phyloP scores from a whole-genome alignment of 306 rosid species.

The Boehmeria nivea region DNA sequence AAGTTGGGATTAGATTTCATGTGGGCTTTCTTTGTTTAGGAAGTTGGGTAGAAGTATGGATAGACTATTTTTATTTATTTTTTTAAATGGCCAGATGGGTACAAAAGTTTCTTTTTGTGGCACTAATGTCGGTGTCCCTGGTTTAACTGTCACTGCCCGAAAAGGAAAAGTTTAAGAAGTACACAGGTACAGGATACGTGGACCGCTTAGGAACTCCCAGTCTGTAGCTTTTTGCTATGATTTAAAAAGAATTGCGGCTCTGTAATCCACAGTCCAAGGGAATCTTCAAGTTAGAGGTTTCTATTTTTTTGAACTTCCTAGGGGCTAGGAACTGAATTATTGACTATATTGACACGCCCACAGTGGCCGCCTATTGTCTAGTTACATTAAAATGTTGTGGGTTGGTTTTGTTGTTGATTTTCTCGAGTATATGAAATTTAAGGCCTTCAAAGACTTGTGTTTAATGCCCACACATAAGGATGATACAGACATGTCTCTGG shows the following conservation, averaged over 20 bases:
- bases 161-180: constrained; percentile 11
- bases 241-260: constrained; percentile 4
- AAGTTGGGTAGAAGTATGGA: constrained; percentile 23
- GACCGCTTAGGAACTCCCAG: constrained; percentile 6
- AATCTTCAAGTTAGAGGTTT: background rate
- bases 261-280: background rate
- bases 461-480: too few species aligned
- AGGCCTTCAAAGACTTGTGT: too few species aligned
- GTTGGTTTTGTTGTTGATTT: too few species aligned
- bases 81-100: constrained; percentile 3
- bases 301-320: too few species aligned
- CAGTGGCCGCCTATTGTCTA: too few species aligned
- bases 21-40: constrained; percentile 26
- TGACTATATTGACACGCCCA: too few species aligned
- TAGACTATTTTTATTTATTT: background rate
- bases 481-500: too few species aligned
- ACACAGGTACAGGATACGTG: constrained; percentile 21
- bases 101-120: constrained; percentile 21
- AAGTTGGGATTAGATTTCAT: constrained; percentile 49
- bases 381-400: too few species aligned
- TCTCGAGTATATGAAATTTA: too few species aligned
- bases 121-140: constrained; percentile 11
- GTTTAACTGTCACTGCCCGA: constrained; percentile 17
- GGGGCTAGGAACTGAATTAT: too few species aligned
- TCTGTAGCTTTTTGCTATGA: background rate